Conservation (phyloP, 176 grass and related monocot genomes). For the Oryza glaberrima region DNA sequence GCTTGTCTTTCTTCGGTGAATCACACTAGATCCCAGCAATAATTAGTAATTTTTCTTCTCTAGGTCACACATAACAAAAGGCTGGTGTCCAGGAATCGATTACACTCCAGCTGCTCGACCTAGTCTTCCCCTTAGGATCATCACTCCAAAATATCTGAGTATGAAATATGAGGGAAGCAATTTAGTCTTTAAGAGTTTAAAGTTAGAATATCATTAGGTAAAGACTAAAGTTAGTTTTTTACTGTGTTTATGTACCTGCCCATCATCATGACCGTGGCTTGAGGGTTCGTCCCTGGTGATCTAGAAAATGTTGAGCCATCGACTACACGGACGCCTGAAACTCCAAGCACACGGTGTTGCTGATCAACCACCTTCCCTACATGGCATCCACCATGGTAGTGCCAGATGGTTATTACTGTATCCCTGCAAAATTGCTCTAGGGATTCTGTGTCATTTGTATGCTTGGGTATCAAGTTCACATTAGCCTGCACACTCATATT, state of each 20-base stretch:
- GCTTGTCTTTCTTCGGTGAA: slow-evolving; percentile 53
- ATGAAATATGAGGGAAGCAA: slow-evolving; percentile 28
- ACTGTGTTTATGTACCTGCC: slow-evolving; percentile 58
- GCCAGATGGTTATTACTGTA: slow-evolving; percentile 88
- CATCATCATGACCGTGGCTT: slow-evolving; percentile 95
- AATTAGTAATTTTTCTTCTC: slow-evolving; percentile 58
- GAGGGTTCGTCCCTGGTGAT: slow-evolving; percentile 88
- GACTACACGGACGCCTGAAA: slow-evolving; percentile 60
- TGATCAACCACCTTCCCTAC: slow-evolving; percentile 81
- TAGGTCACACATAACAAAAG: slow-evolving; percentile 52
- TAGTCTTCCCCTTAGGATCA: slow-evolving; percentile 70
- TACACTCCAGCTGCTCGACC: slow-evolving; percentile 56
- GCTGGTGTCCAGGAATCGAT: slow-evolving; percentile 30
- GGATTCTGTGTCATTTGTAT: slow-evolving; percentile 75
- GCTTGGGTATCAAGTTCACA: slow-evolving; percentile 86
- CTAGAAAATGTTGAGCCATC: slow-evolving; percentile 70
- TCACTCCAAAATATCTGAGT: slow-evolving; percentile 83
- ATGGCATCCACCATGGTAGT: slow-evolving; percentile 88
- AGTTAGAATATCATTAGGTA: slow-evolving; percentile 16
- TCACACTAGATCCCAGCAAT: slow-evolving; percentile 58
- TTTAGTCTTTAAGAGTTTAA: slow-evolving; percentile 2
- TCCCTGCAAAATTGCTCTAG: slow-evolving; percentile 92
- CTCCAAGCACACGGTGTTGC: slow-evolving; percentile 57
- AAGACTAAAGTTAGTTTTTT: slow-evolving; percentile 10
- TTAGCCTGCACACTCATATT: slow-evolving; percentile 83